Evolutionary conservation across 1,284 basidiomycete genomes (phyloP).

Genomic region (Mycena sp.): DNA sequence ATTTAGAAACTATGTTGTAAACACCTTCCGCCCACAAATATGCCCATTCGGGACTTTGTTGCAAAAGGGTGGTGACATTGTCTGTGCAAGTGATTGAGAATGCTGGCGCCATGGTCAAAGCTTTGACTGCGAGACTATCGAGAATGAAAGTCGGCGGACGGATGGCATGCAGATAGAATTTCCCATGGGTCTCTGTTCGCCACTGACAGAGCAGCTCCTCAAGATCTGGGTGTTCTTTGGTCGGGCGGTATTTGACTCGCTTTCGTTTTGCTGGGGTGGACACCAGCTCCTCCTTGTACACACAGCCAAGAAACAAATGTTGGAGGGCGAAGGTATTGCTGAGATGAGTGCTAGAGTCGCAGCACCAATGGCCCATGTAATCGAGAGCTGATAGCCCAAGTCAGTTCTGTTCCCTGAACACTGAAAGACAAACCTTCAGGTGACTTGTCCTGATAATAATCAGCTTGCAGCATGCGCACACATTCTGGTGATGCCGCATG

Average conservation of each 20-base stretch:
- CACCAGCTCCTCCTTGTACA: neutral
- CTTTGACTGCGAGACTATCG: neutral
- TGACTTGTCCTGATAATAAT: neutral
- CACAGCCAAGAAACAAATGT: neutral
- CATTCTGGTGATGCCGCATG: neutral
- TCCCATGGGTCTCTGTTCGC: neutral
- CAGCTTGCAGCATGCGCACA: neutral
- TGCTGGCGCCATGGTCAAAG: neutral
- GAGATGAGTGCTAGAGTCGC: neutral
- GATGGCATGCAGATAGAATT: neutral
- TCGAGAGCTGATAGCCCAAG: neutral
- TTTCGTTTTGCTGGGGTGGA: neutral
- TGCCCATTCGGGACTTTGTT: neutral
- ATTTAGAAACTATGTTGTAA: neutral
- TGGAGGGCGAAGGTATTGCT: neutral
- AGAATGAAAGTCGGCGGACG: slow-evolving; percentile 2
- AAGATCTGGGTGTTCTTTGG: neutral
- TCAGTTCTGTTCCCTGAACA: neutral
- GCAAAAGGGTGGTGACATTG: neutral
- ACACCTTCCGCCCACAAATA: neutral
- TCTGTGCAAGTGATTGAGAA: neutral
- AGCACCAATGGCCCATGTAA: slow-evolving; percentile 3
- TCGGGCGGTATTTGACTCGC: neutral
- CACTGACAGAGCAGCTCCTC: neutral
- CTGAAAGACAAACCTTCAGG: neutral